These are phyloP conservation scores for Botryosphaeria dothidea DNA, from an alignment of 2,329 filamentous ascomycete genomes.

Conservation along the genomic window DNA sequence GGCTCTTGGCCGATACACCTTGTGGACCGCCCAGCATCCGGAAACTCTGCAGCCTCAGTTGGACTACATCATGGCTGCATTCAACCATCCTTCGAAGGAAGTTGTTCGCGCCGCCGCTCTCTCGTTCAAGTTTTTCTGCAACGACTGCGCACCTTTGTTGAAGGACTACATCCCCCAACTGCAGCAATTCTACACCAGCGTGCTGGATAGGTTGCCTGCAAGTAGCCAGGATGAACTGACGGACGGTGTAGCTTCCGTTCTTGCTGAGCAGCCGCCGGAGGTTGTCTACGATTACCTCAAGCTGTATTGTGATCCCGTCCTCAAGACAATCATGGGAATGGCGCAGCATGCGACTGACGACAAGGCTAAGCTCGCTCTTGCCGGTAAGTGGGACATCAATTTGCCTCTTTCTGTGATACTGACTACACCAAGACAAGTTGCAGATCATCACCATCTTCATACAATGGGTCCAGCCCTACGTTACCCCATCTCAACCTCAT, in stretches of 20 bases:
- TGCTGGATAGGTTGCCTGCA: constrained; percentile 81
- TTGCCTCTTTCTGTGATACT: neutral
- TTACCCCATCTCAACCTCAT: constrained; percentile 72
- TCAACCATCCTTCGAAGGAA: constrained; percentile 84
- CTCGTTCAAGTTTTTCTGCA: constrained; percentile 96
- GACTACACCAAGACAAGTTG: constrained; percentile 66
- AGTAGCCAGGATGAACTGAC: constrained; percentile 94
- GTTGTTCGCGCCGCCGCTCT: constrained; percentile 89
- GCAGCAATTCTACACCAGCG: constrained; percentile 88
- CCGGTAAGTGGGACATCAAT: constrained; percentile 57
- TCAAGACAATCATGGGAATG: constrained; percentile 80
- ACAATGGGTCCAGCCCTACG: constrained; percentile 73
- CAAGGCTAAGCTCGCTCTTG: constrained; percentile 79
- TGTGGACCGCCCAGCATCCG: constrained; percentile 94
- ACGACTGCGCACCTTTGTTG: constrained; percentile 85
- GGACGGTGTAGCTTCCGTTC: constrained; percentile 89
- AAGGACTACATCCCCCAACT: constrained; percentile 81
- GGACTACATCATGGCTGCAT: constrained; percentile 92
- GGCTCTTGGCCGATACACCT: constrained; percentile 93
- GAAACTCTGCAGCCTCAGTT: constrained; percentile 91
- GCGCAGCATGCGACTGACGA: constrained; percentile 84
- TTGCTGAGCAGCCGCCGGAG: constrained; percentile 78
- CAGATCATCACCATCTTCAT: constrained; percentile 91
- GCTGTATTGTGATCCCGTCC: constrained; percentile 88
- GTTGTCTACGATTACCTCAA: constrained; percentile 86